Percentiles rank a stretch among this genome's conserved stretches.
Conservation (phyloP, 2,329 filamentous ascomycete species). For the Venturia aucupariae region DNA sequence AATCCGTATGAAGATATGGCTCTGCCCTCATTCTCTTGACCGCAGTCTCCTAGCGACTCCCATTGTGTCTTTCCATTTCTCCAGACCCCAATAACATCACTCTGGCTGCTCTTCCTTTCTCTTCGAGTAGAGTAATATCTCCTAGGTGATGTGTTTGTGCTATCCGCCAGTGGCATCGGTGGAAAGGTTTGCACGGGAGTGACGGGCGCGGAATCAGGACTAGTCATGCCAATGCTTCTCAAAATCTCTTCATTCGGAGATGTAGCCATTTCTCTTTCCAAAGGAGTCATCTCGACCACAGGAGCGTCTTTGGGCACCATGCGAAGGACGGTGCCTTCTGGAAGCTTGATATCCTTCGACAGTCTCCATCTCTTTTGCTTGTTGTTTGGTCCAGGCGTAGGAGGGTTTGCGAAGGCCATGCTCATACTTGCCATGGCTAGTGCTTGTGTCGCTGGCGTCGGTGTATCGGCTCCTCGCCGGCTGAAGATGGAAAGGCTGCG, state of each 20-base stretch:
- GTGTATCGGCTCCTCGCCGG: constrained; percentile 15
- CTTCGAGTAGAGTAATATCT: constrained; percentile 10
- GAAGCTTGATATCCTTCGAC: constrained; percentile 8
- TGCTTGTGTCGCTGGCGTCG: constrained; percentile 15
- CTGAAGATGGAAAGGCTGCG: constrained; percentile 55
- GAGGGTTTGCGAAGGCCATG: constrained; percentile 11
- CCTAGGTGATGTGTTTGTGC: constrained; percentile 16
- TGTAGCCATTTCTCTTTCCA: constrained; percentile 30
- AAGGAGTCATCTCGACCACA: constrained; percentile 20
- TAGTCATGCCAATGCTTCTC: constrained; percentile 25
- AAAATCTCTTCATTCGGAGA: constrained; percentile 33
- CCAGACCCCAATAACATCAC: constrained; percentile 33
- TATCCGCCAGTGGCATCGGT: constrained; percentile 17
- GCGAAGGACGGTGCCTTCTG: constrained; percentile 25
- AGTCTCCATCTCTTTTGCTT: constrained; percentile 13
- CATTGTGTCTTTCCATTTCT: constrained; percentile 36
- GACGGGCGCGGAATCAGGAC: constrained; percentile 17
- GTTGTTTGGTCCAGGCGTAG: constrained; percentile 12
- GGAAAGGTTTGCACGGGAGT: constrained; percentile 13
- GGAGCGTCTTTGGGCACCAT: constrained; percentile 24
- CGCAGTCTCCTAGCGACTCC: constrained; percentile 21
- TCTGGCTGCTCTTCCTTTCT: not conserved
- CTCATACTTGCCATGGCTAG: constrained; percentile 16
- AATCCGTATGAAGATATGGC: not conserved
- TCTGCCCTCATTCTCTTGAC: constrained; percentile 15